These are phyloP conservation scores for Colletotrichum incanum DNA, from an alignment of 2,329 filamentous ascomycete species.

Conservation along the genomic window DNA sequence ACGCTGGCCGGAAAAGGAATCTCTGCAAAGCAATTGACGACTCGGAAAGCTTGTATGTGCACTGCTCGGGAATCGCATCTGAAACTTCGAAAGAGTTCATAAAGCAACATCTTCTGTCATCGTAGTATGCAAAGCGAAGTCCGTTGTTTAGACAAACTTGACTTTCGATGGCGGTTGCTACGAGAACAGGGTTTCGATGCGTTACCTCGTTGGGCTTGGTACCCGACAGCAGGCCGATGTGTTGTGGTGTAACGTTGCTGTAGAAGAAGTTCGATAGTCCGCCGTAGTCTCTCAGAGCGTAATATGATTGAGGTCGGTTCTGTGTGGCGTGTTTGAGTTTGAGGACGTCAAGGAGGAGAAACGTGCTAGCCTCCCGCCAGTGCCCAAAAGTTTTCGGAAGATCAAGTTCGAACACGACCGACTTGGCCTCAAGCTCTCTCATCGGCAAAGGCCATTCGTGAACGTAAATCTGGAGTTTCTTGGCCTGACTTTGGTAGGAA, in stretches of 20 bases:
- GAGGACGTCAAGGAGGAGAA: constrained; percentile 59
- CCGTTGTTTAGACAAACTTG: constrained; percentile 64
- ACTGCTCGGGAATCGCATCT: constrained; percentile 51
- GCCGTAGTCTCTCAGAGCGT: not conserved
- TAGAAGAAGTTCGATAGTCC: not conserved
- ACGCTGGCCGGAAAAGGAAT: constrained; percentile 55
- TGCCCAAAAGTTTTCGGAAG: constrained; percentile 56
- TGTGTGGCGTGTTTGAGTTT: constrained; percentile 12
- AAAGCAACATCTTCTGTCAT: constrained; percentile 46
- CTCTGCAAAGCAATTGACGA: constrained; percentile 52
- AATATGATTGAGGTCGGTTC: not conserved
- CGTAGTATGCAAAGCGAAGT: constrained; percentile 57
- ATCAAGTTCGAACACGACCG: constrained; percentile 68
- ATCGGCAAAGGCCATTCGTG: constrained; percentile 72
- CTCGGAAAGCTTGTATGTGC: constrained; percentile 58
- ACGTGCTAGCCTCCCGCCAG: constrained; percentile 66
- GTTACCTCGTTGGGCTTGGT: constrained; percentile 54
- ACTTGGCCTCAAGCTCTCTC: constrained; percentile 51
- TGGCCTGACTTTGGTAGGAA: constrained; percentile 48
- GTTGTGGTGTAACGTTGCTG: not conserved
- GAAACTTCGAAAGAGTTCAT: constrained; percentile 38
- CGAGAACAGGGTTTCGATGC: constrained; percentile 50
- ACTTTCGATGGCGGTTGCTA: constrained; percentile 48
- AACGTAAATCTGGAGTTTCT: constrained; percentile 59
- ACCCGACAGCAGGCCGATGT: constrained; percentile 53